Base-by-base conservation (phyloP, 208 protist genomes). In the Porcisia hertigi region DNA sequence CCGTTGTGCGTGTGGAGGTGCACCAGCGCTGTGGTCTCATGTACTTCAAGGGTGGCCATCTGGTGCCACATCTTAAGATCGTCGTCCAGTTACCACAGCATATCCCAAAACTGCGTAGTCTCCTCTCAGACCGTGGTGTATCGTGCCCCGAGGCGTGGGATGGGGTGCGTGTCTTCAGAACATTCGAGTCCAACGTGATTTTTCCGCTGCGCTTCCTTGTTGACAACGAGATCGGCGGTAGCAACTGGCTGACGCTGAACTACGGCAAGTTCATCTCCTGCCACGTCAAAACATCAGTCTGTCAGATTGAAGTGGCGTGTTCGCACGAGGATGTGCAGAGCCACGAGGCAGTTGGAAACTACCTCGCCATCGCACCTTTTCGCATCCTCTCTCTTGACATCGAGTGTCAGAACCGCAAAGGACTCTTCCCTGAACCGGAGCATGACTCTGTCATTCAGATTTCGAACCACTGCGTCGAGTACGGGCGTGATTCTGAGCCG, bases 381-480 rank as follows among this genome's bases (percentile, higher is more conserved):
- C 94, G 99, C 69, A 99, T 99, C 59, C 88, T 99, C 12, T 99
- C 95, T 43, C 99, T 99, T 76, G 98, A 99, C 90, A 99, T 99
- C 83, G 99, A 99, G 87, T 99, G 99, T 77, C 88, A 98, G 41
- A 98, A 98, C 30, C 88, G 98, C 53, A 98, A 99, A 67, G 99
- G 99, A 9, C 66, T 98, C 53, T 99, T 99, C 80, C 99, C 99
- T 7, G 98, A 99, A 53, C 86, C 99, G 36, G 96, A 99, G 69
- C 71, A 98, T 34, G 99, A 99, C 87, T 97, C 98, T 18, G 99
- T 99, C 25, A 99, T 99, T 85, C 98, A 99, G 80, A 99, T 99
- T 66, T 98, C 98, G 0, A 99, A 99, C 79, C 90, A 99, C 81
- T 97, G 98, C 52, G 90, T 99, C 36, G 91, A 98, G 60, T 94